Evolutionary conservation across 2,329 filamentous ascomycete species (phyloP), one percentile per base, ranked within the genome.

Genomic region (Pseudopithomyces chartarum): DNA sequence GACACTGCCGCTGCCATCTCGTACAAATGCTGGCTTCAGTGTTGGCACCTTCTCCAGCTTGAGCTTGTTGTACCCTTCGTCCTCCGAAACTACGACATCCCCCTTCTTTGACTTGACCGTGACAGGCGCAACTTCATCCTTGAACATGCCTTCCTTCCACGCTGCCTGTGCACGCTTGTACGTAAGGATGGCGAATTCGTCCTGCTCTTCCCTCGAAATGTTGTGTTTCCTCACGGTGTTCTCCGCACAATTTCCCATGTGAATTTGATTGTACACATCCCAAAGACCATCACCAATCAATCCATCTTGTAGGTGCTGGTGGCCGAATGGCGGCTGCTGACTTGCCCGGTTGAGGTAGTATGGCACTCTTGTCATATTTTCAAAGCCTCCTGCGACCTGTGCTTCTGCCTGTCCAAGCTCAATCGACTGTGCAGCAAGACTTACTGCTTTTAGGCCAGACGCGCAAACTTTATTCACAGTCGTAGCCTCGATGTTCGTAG

Each of bases 391-490:
- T 1, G 95, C 95, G 7, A 98, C 84, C 74, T 96, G 90, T 0
- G 90, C 93, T 69, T 96, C 91, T 15, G 92, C 86, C 10, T 96
- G 84, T 5, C 95, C 94, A 11, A 99, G 85, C 78, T 97, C 91
- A 67, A 98, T 97, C 71, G 96, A 95, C 72, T 97, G 92, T 1
- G 94, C 94, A 1, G 94, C 95, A 43, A 98, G 85, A 20, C 85
- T 87, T 4, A 98, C 92, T 1, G 95, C 90, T 78, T 99, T 99
- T 63, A 99, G 82, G 5, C 95, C 95, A 0, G 93, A 97, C 3
- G 95, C 90, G 81, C 95, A 99, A 58, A 99, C 95, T 80, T 99
- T 99, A 84, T 99, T 99, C 78, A 99, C 89, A 15, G 95, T 98
- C 49, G 90, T 88, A 34, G 93, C 90, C 79, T 99, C 95, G 55